A percentile compares a stretch with the other conserved stretches of the same genome.
These are phyloP conservation scores for Neurospora crassa DNA, from an alignment of 2,329 filamentous ascomycete genomes.

Conservation along the genomic window DNA sequence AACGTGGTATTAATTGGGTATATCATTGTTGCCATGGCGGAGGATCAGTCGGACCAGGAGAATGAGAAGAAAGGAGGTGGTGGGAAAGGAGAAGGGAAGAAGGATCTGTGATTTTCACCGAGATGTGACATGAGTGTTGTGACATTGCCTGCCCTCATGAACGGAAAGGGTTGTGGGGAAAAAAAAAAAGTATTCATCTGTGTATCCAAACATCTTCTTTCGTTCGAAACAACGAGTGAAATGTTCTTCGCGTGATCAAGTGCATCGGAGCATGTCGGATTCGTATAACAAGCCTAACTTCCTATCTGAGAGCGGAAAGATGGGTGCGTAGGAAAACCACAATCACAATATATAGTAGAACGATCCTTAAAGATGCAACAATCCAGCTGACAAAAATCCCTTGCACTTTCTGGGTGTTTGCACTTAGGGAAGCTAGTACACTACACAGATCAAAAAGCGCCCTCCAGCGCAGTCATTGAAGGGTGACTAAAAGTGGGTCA, in stretches of 20 bases:
- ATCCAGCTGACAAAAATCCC: neutral
- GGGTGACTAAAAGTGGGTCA: neutral
- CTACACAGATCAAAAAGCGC: neutral
- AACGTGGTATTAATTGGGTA: constrained; percentile 90
- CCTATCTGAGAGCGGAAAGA: too few relatives aligned
- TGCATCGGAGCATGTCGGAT: too few relatives aligned
- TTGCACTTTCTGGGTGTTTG: neutral
- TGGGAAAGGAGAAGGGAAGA: constrained; percentile 28
- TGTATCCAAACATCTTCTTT: too few relatives aligned
- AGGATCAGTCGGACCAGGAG: constrained; percentile 53
- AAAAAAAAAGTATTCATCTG: too few relatives aligned
- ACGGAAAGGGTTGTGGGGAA: too few relatives aligned
- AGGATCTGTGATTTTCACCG: constrained; percentile 29
- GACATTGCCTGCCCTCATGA: neutral
- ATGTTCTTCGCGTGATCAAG: too few relatives aligned
- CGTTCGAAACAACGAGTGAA: too few relatives aligned
- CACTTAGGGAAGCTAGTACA: neutral
- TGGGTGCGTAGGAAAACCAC: too few relatives aligned
- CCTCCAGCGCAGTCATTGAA: neutral
- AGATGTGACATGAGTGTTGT: neutral
- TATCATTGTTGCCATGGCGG: constrained; percentile 80
- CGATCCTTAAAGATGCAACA: neutral
- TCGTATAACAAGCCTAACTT: too few relatives aligned
- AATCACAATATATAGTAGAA: too few relatives aligned
- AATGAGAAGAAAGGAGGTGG: constrained; percentile 24